A percentile compares a stretch with the other conserved stretches of the same genome.
These are phyloP conservation scores for Mesotaenium endlicherianum DNA, from an alignment of 139 green algal species.

Conservation along the genomic window DNA sequence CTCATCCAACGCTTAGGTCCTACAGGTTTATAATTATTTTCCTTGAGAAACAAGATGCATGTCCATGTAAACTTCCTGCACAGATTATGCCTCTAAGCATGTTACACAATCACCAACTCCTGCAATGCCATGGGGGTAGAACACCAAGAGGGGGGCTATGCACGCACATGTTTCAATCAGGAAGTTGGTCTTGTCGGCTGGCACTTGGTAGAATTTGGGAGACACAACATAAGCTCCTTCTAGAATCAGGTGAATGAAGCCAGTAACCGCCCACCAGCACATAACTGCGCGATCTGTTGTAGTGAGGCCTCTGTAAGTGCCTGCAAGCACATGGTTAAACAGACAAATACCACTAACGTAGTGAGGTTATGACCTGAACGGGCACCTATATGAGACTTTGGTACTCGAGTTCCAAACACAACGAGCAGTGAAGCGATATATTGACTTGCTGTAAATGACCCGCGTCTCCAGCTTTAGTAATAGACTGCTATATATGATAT, in stretches of 20 bases:
- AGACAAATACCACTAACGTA: not conserved
- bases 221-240: constrained; percentile 75
- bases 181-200: not conserved
- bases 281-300: constrained; percentile 17
- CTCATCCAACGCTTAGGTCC: too few species aligned
- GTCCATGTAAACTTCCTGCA: too few species aligned
- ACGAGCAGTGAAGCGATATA: too few species aligned
- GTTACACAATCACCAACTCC: too few species aligned
- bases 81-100: too few species aligned
- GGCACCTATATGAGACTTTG: not conserved
- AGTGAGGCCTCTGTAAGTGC: not conserved
- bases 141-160: not conserved
- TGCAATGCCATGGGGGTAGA: not conserved
- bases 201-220: constrained; percentile 64
- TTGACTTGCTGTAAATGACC: too few species aligned
- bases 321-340: constrained; percentile 1
- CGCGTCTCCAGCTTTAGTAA: too few species aligned
- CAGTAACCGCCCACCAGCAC: constrained; percentile 58
- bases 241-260: constrained; percentile 79
- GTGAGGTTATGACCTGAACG: not conserved
- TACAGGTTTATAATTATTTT: too few species aligned
- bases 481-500: too few species aligned
- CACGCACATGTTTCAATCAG: not conserved
- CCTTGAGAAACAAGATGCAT: too few species aligned
- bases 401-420: not conserved